Base-by-base conservation (phyloP, 495 filamentous ascomycete species). In the Podospora australis region DNA sequence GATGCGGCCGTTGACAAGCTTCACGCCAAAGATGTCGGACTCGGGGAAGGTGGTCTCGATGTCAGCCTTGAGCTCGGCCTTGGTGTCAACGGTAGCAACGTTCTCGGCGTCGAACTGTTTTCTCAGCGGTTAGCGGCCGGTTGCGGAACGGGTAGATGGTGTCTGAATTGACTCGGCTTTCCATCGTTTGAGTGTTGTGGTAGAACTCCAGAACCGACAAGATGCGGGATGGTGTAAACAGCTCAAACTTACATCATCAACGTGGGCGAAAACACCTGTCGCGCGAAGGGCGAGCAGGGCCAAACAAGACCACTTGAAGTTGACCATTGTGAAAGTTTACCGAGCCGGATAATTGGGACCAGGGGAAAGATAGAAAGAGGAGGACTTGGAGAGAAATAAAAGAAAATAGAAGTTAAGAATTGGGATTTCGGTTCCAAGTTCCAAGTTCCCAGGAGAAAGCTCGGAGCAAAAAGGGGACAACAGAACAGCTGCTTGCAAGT, bases 1-100 rank as follows among this genome's bases (percentile, higher is more conserved):
- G n/a, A 88, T 78, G 51, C 83, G 80, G 60, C 89, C 88, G 63
- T 98, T 98, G 71, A 97, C 79, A 46, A 96, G 81, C 78, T 95
- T 96, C 54, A 97, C 80, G 54, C 92, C 92, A 56, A 95, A 95
- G 71, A 95, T 84, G 71, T 92, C 88, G 62, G 87, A 80, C 25
- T 86, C 77, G 35, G 89, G 88, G 78, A 96, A 98, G 46, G 79
- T 79, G 39, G 89, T 82, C 49, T 77, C 72, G 55, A 92, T 77
- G 16, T 81, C 77, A 62, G 95, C 81, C 53, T 86, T 82, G 46
- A 96, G 74, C 50, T 78, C 74, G 48, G 78, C 71, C 14, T 48
- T 30, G 28, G 75, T 66, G 23, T 71, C 70, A 53, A 69, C 70
- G 19, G 65, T 65, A 44, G 77, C 70, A 21, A 26, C 44, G 24